Evolutionary conservation across 2,329 filamentous ascomycete genomes (phyloP), one percentile per base, ranked within the genome.

Genomic region (Diaporthe humulicola): DNA sequence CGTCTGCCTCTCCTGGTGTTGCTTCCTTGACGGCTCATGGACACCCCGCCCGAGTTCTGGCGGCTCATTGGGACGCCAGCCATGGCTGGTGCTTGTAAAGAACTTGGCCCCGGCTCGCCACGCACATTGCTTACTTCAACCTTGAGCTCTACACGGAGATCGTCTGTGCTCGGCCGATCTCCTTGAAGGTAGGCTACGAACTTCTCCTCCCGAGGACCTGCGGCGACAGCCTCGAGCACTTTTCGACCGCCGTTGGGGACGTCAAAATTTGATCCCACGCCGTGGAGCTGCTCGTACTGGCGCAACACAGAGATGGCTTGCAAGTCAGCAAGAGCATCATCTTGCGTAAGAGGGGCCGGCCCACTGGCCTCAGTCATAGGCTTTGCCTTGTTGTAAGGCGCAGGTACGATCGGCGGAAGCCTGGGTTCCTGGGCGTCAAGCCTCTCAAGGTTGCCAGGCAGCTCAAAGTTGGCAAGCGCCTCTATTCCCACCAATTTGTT

Each of bases 401-500:
- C 87, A 54, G 89, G 88, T 54, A 90, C 87, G 12, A 88, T 85
- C 0, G 89, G 88, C 14, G 90, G 90, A 81, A 92, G 87, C 83
- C 89, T 91, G 69, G 90, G 89, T 79, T 91, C 90, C 42, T 88
- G 86, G 4, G 85, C 85, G 58, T 88, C 85, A 77, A 91, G 85
- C 75, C 90, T 86, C 76, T 91, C 88, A 57, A 93, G 85, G 79
- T 91, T 92, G 61, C 87, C 85, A 0, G 89, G 88, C 38, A 90
- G 84, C 78, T 91, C 89, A 76, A 92, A 89, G 78, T 90, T 91
- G 74, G 87, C 85, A 58, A 93, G 85, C 30, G 88, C 89, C 79
- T 93, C 91, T 38, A 92, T 86, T 19, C 91, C 91, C 17, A 91
- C 84, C 52, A 90, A 84, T 78, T 88, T 89, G 79, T 90, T 88